These are phyloP conservation scores for Termitomyces sp. DNA, from an alignment of 768 basidiomycete species.

Conservation along the genomic window DNA sequence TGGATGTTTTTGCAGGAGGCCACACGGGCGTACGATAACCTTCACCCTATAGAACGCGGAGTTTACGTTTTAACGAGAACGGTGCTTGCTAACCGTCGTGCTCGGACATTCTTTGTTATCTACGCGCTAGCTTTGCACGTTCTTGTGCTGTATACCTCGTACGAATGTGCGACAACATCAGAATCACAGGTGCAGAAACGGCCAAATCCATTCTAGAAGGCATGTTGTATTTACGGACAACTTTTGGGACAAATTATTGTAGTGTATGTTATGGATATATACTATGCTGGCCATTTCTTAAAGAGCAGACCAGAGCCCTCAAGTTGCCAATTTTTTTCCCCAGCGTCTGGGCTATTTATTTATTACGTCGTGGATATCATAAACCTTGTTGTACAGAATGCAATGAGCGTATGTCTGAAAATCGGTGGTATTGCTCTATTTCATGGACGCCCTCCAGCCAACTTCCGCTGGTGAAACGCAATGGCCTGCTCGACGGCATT, in stretches of 20 bases:
- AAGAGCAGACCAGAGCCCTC: background rate
- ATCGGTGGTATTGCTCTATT: constrained; percentile 7
- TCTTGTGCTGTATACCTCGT: constrained; percentile 76
- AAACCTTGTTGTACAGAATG: background rate
- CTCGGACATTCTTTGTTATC: constrained; percentile 83
- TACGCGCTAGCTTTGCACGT: constrained; percentile 81
- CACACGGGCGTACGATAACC: constrained; percentile 83
- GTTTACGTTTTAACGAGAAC: constrained; percentile 81
- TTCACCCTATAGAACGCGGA: constrained; percentile 88
- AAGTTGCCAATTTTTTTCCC: too few relatives aligned
- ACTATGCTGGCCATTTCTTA: background rate
- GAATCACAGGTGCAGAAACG: constrained; percentile 46
- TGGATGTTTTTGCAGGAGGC: constrained; percentile 61
- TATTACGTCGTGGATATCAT: background rate
- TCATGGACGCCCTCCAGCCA: constrained; percentile 10
- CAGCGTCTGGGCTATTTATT: too few relatives aligned
- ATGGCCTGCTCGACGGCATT: constrained; percentile 73
- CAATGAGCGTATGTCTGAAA: constrained; percentile 5
- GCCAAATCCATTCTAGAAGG: constrained; percentile 37
- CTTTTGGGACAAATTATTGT: background rate
- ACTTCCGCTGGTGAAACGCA: constrained; percentile 47
- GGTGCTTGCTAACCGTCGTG: constrained; percentile 84
- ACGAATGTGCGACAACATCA: constrained; percentile 61
- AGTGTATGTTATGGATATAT: background rate
- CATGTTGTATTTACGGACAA: background rate